These are phyloP conservation scores for Tolypocladium amazonense DNA, from an alignment of 2,329 filamentous ascomycete species.

Conservation along the genomic window DNA sequence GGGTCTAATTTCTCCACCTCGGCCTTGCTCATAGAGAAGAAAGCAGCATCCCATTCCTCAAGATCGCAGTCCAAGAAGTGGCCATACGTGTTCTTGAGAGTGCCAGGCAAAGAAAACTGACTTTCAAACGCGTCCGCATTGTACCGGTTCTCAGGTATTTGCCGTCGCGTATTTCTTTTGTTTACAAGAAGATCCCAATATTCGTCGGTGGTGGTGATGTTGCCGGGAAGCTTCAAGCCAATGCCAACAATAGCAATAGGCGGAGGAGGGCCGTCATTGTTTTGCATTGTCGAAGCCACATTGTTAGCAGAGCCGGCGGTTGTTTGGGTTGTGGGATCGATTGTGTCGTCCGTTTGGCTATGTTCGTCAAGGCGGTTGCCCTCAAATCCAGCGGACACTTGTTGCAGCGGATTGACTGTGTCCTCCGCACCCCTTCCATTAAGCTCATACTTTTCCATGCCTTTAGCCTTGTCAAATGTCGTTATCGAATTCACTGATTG, in stretches of 20 bases:
- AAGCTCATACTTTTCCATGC: background rate
- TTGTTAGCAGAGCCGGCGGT: background rate
- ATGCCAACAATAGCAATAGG: conserved; percentile 23
- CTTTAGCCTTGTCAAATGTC: background rate
- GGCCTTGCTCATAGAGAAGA: conserved; percentile 17
- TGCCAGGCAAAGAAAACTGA: conserved; percentile 2
- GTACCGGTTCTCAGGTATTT: conserved; percentile 16
- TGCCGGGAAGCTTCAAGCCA: conserved; percentile 19
- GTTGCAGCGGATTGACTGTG: background rate
- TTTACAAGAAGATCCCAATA: conserved; percentile 22
- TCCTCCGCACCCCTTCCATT: background rate
- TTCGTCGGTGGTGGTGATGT: conserved; percentile 10
- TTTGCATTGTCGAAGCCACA: background rate
- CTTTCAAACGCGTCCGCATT: conserved; percentile 12
- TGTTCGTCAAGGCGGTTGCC: background rate
- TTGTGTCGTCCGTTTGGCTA: background rate
- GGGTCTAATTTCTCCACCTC: conserved; percentile 20
- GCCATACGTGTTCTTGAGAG: conserved; percentile 7
- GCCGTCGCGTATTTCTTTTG: conserved; percentile 11
- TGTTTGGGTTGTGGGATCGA: background rate
- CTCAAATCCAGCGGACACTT: background rate
- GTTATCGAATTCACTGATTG: background rate
- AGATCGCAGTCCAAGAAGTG: conserved; percentile 16
- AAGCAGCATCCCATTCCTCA: conserved; percentile 16
- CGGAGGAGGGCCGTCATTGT: background rate